These are phyloP conservation scores for Plectosphaerella plurivora DNA, from an alignment of 2,329 filamentous ascomycete species.

Conservation along the genomic window DNA sequence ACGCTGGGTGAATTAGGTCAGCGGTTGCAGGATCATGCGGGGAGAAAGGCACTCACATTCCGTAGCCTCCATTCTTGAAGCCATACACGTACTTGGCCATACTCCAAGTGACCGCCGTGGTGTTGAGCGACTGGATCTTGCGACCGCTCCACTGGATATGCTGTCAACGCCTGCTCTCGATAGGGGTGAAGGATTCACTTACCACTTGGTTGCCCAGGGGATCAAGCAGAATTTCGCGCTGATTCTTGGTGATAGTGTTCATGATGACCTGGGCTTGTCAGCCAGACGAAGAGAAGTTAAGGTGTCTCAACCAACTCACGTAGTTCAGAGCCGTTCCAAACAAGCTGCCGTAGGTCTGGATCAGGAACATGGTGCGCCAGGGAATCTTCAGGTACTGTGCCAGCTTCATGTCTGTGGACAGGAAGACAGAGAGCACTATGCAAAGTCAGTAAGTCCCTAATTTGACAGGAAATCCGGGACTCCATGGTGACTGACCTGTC, in stretches of 20 bases:
- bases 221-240: conserved; percentile 30
- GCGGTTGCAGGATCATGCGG: conserved; percentile 28
- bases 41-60: conserved; percentile 14
- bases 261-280: conserved; percentile 26
- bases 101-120: conserved; percentile 22
- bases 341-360: conserved; percentile 42
- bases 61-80: conserved; percentile 8
- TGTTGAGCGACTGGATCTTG: conserved; percentile 41
- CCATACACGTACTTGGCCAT: conserved; percentile 15
- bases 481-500: conserved; percentile 5
- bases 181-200: neutral
- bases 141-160: conserved; percentile 36
- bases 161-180: neutral
- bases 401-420: conserved; percentile 57
- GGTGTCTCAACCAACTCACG: conserved; percentile 1
- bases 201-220: conserved; percentile 10
- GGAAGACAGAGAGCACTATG: conserved; percentile 21
- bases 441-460: too few species aligned
- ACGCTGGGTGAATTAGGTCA: conserved; percentile 26
- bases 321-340: conserved; percentile 40
- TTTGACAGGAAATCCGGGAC: too few species aligned
- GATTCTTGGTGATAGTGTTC: conserved; percentile 36
- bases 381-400: conserved; percentile 71
- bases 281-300: neutral
- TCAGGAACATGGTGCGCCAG: conserved; percentile 61